Conservation (phyloP, 768 basidiomycete genomes). For the Rossbeevera mucosa region DNA sequence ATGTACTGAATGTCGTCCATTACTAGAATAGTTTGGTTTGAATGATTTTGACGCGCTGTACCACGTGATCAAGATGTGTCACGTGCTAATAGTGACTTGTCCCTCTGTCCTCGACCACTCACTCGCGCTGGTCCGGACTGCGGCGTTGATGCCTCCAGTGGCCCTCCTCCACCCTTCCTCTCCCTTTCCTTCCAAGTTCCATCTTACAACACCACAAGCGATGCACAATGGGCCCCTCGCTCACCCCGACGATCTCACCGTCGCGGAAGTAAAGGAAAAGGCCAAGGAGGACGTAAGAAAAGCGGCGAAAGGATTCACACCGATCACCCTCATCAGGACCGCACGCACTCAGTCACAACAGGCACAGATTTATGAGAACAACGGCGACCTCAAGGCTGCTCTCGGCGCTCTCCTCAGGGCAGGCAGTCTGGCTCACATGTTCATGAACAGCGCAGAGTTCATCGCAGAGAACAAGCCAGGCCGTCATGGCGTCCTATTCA, state of each 20-base stretch:
- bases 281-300: constrained; percentile 46
- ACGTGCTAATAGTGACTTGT: constrained; percentile 14
- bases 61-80: constrained; percentile 24
- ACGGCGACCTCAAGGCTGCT: constrained; percentile 59
- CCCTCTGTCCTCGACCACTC: constrained; percentile 4
- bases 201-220: constrained; percentile 13
- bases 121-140: not conserved
- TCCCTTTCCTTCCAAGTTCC: constrained; percentile 17
- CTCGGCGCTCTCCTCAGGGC: constrained; percentile 58
- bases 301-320: constrained; percentile 54
- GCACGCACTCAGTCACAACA: constrained; percentile 54
- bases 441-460: constrained; percentile 60
- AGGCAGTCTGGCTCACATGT: constrained; percentile 52
- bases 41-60: constrained; percentile 24
- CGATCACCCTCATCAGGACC: constrained; percentile 54
- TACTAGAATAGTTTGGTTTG: not conserved
- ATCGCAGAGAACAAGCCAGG: constrained; percentile 43
- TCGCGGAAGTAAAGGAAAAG: constrained; percentile 46
- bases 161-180: constrained; percentile 37
- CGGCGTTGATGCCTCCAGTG: constrained; percentile 15
- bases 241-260: constrained; percentile 29
- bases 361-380: constrained; percentile 50
- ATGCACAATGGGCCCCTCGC: constrained; percentile 38
- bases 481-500: constrained; percentile 52
- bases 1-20: constrained; percentile 53